Percentiles rank a stretch among this genome's conserved stretches.
Conservation (phyloP, 345 rosid species). For the Brassica juncea region DNA sequence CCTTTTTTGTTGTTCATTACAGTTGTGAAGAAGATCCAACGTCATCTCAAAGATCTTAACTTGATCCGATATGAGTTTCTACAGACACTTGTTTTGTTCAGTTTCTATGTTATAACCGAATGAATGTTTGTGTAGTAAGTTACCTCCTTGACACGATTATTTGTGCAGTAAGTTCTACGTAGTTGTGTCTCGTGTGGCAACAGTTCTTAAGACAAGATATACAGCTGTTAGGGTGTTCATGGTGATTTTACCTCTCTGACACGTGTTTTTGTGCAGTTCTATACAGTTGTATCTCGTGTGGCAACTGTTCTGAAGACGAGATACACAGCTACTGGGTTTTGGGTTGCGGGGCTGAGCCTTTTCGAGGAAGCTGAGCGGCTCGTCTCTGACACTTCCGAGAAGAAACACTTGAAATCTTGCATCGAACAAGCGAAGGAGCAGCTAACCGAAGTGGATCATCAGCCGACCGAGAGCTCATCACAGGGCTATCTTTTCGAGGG, state of each 20-base stretch:
- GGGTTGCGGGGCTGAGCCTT: constrained; percentile 75
- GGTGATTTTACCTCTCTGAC: not conserved
- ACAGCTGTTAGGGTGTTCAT: no score
- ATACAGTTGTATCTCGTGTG: constrained; percentile 72
- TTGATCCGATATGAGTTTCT: not conserved
- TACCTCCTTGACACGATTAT: no score
- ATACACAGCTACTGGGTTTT: constrained; percentile 83
- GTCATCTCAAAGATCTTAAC: not conserved
- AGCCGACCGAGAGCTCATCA: constrained; percentile 37
- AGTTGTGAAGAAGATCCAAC: not conserved
- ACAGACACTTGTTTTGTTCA: not conserved
- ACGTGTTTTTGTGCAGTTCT: constrained; percentile 50
- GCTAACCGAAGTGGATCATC: constrained; percentile 49
- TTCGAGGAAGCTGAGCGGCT: constrained; percentile 62
- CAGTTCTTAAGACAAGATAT: no score
- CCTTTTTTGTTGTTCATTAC: not conserved
- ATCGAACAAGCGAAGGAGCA: constrained; percentile 74
- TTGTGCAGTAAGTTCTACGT: no score
- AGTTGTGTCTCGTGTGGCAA: no score
- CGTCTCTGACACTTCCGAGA: constrained; percentile 60
- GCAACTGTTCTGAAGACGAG: constrained; percentile 80
- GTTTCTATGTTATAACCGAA: not conserved
- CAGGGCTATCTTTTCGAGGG: constrained; percentile 91
- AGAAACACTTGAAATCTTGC: constrained; percentile 60
- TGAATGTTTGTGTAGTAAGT: not conserved